phyloP scores from a whole-genome alignment of 352 stramenopile species.

The Pythium aquatile region DNA sequence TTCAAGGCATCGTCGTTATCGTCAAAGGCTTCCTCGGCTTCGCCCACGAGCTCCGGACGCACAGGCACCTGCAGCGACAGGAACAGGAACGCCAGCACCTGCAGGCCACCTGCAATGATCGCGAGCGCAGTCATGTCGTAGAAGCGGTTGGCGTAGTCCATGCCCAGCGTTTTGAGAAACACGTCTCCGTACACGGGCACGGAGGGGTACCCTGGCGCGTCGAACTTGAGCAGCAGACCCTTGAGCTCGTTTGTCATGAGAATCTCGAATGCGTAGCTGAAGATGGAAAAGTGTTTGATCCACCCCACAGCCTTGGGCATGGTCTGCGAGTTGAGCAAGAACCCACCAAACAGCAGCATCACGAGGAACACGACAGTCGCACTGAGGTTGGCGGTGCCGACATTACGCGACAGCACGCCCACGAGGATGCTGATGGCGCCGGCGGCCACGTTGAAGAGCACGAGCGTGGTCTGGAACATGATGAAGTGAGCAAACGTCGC shows the following conservation, averaged over 20 bases:
- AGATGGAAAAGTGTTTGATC: conserved; percentile 83
- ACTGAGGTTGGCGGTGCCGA: conserved; percentile 69
- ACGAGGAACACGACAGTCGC: conserved; percentile 75
- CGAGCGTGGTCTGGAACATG: conserved; percentile 66
- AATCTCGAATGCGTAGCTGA: conserved; percentile 87
- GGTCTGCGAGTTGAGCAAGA: conserved; percentile 82
- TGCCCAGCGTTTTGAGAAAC: conserved; percentile 80
- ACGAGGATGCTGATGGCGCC: conserved; percentile 76
- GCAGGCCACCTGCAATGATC: conserved; percentile 46
- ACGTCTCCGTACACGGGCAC: conserved; percentile 82
- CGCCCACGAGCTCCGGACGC: conserved; percentile 35
- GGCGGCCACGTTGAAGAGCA: conserved; percentile 80
- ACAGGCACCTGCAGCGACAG: conserved; percentile 64
- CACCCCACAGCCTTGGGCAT: conserved; percentile 64
- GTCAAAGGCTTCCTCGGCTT: background rate
- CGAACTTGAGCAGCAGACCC: conserved; percentile 70
- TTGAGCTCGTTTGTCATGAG: conserved; percentile 85
- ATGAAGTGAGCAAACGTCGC: conserved; percentile 51
- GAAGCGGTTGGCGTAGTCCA: conserved; percentile 77
- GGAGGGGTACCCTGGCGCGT: conserved; percentile 69
- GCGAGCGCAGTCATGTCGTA: conserved; percentile 62
- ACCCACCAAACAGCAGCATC: conserved; percentile 87
- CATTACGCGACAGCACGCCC: conserved; percentile 55
- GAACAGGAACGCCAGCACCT: conserved; percentile 65
- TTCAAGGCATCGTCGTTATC: too few species aligned